These are phyloP conservation scores for Fusarium neocosmosporiellum DNA, from an alignment of 2,329 filamentous ascomycete species.

Conservation along the genomic window DNA sequence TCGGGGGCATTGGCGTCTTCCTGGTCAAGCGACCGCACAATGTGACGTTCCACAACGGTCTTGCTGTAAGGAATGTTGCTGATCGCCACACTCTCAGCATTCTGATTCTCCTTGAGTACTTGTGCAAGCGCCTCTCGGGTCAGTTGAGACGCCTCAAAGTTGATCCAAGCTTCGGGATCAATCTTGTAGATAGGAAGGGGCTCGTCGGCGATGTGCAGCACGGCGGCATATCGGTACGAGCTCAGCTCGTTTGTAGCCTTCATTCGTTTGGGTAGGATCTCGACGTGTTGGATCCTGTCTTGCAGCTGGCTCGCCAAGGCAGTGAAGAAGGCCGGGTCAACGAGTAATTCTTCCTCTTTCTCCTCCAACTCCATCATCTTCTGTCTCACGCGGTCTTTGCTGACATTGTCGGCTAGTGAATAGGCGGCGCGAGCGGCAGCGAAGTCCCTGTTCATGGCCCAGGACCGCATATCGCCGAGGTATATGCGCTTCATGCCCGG, in stretches of 20 bases:
- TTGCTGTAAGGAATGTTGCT: conserved; percentile 42
- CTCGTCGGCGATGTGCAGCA: conserved; percentile 23
- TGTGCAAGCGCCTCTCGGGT: conserved; percentile 13
- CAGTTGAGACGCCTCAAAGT: conserved; percentile 28
- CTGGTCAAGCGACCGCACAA: conserved; percentile 29
- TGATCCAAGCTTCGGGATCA: conserved; percentile 22
- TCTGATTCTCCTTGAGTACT: conserved; percentile 11
- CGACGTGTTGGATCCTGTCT: conserved; percentile 35
- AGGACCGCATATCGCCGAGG: conserved; percentile 33
- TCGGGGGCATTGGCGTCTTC: neutral
- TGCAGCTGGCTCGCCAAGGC: conserved; percentile 18
- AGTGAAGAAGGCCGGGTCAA: conserved; percentile 43
- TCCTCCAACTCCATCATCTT: conserved; percentile 33
- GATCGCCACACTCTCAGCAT: conserved; percentile 23
- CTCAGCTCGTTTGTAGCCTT: conserved; percentile 43
- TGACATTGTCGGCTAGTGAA: conserved; percentile 5
- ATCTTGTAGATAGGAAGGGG: neutral
- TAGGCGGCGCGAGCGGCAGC: conserved; percentile 17
- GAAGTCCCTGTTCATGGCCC: conserved; percentile 31
- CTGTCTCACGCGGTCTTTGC: conserved; percentile 8
- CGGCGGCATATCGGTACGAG: conserved; percentile 41
- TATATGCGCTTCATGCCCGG: conserved; percentile 17
- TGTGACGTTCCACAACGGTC: conserved; percentile 43
- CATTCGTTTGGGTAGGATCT: conserved; percentile 44
- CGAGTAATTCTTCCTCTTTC: conserved; percentile 32